Percentiles rank a stretch among this genome's conserved stretches.
phyloP scores from a whole-genome alignment of 345 rosid genomes.

The Acer saccharum region DNA sequence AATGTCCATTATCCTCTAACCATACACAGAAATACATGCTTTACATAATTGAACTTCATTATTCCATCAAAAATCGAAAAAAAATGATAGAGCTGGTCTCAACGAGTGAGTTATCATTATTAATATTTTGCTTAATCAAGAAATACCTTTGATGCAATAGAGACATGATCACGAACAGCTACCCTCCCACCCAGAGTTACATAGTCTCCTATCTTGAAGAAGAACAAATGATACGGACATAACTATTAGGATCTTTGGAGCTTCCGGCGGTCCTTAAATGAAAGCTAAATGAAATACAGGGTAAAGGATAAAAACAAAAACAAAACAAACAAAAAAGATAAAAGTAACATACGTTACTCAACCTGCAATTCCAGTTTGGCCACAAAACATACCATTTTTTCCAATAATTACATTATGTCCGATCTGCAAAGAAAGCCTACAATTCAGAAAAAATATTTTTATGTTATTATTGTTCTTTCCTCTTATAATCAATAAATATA shows the following conservation, averaged over 20 bases:
- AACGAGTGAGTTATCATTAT: background rate
- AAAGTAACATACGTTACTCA: constrained; percentile 62
- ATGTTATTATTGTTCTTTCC: background rate
- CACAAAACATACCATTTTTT: constrained; percentile 76
- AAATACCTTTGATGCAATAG: constrained; percentile 68
- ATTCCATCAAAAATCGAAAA: background rate
- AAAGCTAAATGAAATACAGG: background rate
- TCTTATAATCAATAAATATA: constrained; percentile 5
- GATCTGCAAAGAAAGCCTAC: constrained; percentile 44
- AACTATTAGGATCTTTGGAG: background rate
- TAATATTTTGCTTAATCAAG: constrained; percentile 2
- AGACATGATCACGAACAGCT: constrained; percentile 70
- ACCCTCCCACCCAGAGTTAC: constrained; percentile 70
- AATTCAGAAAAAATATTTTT: background rate
- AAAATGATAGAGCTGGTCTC: background rate
- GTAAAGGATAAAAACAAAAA: background rate
- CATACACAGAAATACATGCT: background rate
- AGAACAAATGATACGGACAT: constrained; percentile 9
- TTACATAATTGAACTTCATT: background rate
- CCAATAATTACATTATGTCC: constrained; percentile 85
- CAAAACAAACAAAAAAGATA: background rate
- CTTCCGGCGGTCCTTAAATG: constrained; percentile 6
- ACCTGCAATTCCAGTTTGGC: constrained; percentile 90
- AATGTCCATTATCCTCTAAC: background rate
- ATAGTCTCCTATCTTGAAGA: constrained; percentile 63